A percentile compares a stretch with the other conserved stretches of the same genome.
Conservation (phyloP, 2,329 filamentous ascomycete species). For the Sordariomycetes sp. region DNA sequence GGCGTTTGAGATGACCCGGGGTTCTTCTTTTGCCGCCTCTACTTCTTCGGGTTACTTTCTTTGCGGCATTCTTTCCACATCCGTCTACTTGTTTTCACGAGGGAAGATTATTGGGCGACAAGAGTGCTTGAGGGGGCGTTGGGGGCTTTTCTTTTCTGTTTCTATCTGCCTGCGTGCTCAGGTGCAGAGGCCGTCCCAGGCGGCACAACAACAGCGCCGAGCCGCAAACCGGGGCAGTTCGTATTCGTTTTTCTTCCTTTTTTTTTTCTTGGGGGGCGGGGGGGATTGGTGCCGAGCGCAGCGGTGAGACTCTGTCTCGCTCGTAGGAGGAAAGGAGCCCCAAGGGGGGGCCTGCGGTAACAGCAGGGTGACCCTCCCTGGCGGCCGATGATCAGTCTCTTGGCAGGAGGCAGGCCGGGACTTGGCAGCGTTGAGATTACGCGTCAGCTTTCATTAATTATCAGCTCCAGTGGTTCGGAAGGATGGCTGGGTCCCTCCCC, state of each 20-base stretch:
- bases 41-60: neutral
- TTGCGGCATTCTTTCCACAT: too few relatives aligned
- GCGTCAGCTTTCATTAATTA: neutral
- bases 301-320: too few relatives aligned
- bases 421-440: neutral
- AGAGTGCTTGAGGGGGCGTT: neutral
- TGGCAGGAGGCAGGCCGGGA: neutral
- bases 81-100: too few relatives aligned
- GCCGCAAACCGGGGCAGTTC: neutral
- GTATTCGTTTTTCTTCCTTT: too few relatives aligned
- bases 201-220: neutral
- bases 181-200: neutral
- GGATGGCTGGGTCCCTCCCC: neutral
- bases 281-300: neutral
- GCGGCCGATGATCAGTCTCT: neutral
- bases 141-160: neutral
- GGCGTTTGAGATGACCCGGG: neutral
- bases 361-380: neutral
- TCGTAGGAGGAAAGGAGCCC: too few relatives aligned
- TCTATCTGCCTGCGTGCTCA: neutral
- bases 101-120: too few relatives aligned
- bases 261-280: too few relatives aligned
- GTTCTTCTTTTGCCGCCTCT: neutral
- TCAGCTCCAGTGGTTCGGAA: neutral
- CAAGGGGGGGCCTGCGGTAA: neutral